Base-by-base conservation (phyloP, 768 basidiomycete genomes). In the Tubosaeta sp. region DNA sequence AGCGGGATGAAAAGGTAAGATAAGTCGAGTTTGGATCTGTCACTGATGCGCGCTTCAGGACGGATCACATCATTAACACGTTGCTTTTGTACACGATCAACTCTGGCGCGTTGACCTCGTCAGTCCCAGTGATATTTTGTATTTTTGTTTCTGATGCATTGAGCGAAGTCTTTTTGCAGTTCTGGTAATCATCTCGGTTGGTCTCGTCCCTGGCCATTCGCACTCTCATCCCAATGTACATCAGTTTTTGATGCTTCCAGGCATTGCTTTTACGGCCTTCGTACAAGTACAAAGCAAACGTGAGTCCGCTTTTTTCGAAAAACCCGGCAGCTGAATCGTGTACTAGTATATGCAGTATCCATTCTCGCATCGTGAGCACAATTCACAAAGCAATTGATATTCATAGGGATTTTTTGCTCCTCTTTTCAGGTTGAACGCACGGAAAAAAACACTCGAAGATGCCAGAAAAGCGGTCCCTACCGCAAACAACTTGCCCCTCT, bases 71-170 rank as follows among this genome's bases (percentile, higher is more conserved):
- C 21, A 51, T 60, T 44, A 54, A 61, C 12, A 50, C 32, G 5
- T 40, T 61, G 16, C 49, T 60, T 6, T n/a, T 61, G 22, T 60
- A 60, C 42, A 60, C 39, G 13, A 47, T 61, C 44, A 54, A 59
- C 25, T 58, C 58, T 6, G 57, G 56, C 12, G 52, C 39, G 1
- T 19, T 57, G 24, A 58, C 58, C 1, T 59, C 53, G 53, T 59
- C 27, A 49, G 41, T 44, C 21, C 24, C 6, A 9, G 4, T 21
- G 25, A 14, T 16, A 2, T 12, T 9, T 16, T 22, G 24, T 21
- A 49, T 18, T 14, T 6, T n/a, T 4, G 3, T 27, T 14, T 44
- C 35, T 49, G n/a, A 48, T 24, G 5, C 13, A 11, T 35, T 36
- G 11, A 11, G n/a, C 7, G 9, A 31, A 58, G 44, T 21, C 16